Base-by-base conservation (phyloP, 192 early-diverging fungal species). In the Chytriomyces confervae region DNA sequence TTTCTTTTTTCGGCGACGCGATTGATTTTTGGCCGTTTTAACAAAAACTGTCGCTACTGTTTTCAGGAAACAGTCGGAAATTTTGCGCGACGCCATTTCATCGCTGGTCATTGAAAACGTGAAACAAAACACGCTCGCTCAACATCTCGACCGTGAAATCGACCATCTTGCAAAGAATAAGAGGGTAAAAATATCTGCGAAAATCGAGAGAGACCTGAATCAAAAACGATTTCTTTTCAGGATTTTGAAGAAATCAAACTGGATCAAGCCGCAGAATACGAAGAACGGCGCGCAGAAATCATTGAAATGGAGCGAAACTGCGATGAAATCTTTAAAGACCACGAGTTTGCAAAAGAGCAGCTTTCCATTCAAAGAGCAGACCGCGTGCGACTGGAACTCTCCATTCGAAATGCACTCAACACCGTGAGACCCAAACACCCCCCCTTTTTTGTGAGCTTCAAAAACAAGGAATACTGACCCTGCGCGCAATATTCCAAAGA, bases 311-410 rank as follows among this genome's bases (percentile, higher is more conserved):
- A 91, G 62, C 75, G 79, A 46, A 81, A 84, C 44, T 88, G 88
- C 62, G 84, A 88, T 68, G 89, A 91, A 61, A 87, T 90, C 49
- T 88, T 88, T 75, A 91, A 90, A 66, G 82, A 90, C 71, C 85
- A 90, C 69, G 89, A 91, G 77, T 60, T 88, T 8, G 86, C 88
- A n/a, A 91, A 90, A 57, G 87, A 90, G 44, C 85, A 89, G 73
- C 79, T 91, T 13, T 80, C 83, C 11, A 73, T 82, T 27, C 89
- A 90, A 73, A 82, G 83, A 61, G 87, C 80, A 0, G 89, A 91
- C 72, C 62, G 83, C 48, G 85, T 89, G 20, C 69, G 84, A 27
- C 76, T 89, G 36, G 89, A 88, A 23, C 49, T 90, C 46, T 53
- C 80, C n/a, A 69, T 90, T 27, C 72, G 79, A 73, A 81, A 86